A percentile compares a stretch with the other conserved stretches of the same genome.
These are phyloP conservation scores for Fusarium phyllophilum DNA, from an alignment of 2,329 filamentous ascomycete species.

Conservation along the genomic window DNA sequence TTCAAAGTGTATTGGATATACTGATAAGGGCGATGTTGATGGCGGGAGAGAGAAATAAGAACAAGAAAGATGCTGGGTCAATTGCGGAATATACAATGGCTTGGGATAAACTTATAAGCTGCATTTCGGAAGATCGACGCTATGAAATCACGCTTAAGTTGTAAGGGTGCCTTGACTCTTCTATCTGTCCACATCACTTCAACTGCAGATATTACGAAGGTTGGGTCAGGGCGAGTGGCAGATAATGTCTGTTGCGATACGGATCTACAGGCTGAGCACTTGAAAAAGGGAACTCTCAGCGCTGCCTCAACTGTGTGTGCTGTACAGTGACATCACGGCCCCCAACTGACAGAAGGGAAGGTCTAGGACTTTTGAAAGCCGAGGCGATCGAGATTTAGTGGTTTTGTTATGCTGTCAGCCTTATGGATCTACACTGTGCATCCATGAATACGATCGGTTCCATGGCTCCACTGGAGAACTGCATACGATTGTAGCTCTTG, in stretches of 20 bases:
- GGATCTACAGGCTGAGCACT: not conserved
- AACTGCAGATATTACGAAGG: not conserved
- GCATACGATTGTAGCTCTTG: not conserved
- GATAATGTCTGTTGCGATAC: no score
- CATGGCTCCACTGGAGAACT: not conserved
- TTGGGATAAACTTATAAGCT: no score
- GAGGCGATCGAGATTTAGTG: not conserved
- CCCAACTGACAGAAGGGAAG: not conserved
- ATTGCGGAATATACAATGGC: not conserved
- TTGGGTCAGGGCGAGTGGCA: not conserved
- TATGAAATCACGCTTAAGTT: not conserved
- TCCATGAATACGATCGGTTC: not conserved
- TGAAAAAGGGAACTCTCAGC: not conserved
- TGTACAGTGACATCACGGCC: no score
- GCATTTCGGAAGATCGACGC: not conserved
- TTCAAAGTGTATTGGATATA: not conserved
- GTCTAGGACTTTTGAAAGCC: rapidly evolving
- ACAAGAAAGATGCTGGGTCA: not conserved
- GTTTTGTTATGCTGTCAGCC: not conserved
- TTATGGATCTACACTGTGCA: not conserved
- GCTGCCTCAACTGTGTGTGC: not conserved
- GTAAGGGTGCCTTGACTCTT: rapidly evolving
- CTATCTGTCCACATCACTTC: rapidly evolving
- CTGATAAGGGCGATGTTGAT: not conserved
- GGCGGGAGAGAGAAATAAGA: not conserved